Evolutionary conservation across 768 basidiomycete genomes (phyloP).

Genomic region (Pleurotus djamor): DNA sequence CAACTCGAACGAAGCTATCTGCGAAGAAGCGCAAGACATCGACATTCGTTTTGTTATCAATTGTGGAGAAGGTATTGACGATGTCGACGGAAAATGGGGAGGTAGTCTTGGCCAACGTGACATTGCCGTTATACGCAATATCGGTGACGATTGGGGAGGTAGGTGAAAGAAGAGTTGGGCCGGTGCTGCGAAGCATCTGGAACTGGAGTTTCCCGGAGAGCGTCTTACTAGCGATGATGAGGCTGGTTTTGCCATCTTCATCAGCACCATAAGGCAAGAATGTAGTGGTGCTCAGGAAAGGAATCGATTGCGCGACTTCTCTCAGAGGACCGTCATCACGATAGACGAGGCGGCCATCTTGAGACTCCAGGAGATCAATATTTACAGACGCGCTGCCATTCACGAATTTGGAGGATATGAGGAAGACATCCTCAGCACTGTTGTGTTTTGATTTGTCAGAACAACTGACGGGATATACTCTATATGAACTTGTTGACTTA

Average conservation of each 20-base stretch:
- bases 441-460: not conserved
- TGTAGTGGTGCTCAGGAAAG: not conserved
- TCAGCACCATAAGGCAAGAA: not conserved
- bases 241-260: not conserved
- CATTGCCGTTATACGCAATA: not conserved
- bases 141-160: not conserved
- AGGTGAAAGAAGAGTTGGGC: not conserved
- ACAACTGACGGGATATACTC: no score
- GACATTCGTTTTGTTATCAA: not conserved
- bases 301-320: not conserved
- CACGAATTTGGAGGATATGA: slow-evolving; percentile 2
- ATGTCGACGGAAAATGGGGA: not conserved
- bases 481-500: not conserved
- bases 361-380: not conserved
- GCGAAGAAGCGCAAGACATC: slow-evolving; percentile 1
- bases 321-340: not conserved
- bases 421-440: slow-evolving; percentile 1
- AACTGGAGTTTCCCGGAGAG: not conserved
- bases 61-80: not conserved
- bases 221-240: not conserved
- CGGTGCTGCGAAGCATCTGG: slow-evolving; percentile 1
- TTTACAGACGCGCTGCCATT: not conserved
- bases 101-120: not conserved
- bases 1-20: not conserved
- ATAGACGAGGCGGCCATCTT: not conserved